Conservation (phyloP, 495 filamentous ascomycete species). For the Aspergillus sparsus region DNA sequence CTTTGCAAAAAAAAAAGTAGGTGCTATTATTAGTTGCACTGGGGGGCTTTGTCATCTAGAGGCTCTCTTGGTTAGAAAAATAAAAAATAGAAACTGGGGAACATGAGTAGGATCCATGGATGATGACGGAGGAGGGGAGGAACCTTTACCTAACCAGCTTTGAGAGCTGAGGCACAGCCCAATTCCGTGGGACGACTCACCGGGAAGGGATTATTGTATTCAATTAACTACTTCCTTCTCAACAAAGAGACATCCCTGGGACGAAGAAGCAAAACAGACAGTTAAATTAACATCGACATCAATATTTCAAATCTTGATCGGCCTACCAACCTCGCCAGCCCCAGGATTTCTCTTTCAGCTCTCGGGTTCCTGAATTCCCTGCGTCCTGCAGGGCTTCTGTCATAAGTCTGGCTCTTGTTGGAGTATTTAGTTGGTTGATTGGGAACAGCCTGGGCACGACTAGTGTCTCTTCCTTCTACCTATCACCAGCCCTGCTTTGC, state of each 20-base stretch:
- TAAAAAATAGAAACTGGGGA: constrained; percentile 2
- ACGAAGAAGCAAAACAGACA: background rate
- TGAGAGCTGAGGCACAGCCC: background rate
- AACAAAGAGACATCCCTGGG: background rate
- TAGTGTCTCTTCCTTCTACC: background rate
- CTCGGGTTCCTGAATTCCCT: constrained; percentile 7
- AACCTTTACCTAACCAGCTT: no score
- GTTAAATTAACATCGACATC: background rate
- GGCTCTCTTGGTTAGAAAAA: background rate
- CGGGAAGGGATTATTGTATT: background rate
- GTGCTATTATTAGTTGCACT: background rate
- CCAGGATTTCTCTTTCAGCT: background rate
- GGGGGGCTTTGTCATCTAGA: background rate
- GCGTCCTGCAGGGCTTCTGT: background rate
- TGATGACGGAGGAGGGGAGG: background rate
- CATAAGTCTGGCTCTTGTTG: background rate
- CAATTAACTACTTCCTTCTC: background rate
- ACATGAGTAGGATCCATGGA: background rate
- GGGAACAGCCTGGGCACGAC: background rate
- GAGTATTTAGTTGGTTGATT: constrained; percentile 1
- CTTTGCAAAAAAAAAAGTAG: no score
- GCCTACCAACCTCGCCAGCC: background rate
- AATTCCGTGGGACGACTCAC: background rate
- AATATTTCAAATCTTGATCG: background rate
- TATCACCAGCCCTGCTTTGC: background rate